Conservation (phyloP, 768 basidiomycete genomes). For the Paxillus ammoniavirescens region DNA sequence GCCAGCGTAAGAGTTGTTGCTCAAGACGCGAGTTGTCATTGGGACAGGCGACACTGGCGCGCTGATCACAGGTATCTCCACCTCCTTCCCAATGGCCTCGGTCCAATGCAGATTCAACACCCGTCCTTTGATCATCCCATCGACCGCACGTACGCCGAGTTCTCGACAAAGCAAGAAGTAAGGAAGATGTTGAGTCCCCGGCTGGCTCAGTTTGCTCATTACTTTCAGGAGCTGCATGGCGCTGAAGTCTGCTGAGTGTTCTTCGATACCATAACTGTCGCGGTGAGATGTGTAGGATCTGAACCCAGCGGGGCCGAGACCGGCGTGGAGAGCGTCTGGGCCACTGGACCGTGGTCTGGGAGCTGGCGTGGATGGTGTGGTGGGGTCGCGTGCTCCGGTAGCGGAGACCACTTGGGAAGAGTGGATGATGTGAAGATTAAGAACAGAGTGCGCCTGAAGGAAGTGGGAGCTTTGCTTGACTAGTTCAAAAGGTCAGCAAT, state of each 20-base stretch:
- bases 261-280: constrained; percentile 32
- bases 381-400: constrained; percentile 31
- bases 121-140: constrained; percentile 79
- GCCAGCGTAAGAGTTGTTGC: constrained; percentile 25
- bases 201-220: constrained; percentile 73
- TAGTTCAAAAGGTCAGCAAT: constrained; percentile 27
- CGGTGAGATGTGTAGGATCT: constrained; percentile 45
- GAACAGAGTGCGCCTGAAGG: constrained; percentile 78
- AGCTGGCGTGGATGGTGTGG: constrained; percentile 30
- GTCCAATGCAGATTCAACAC: constrained; percentile 79
- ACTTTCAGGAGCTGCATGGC: constrained; percentile 79
- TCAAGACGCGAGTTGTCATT: constrained; percentile 27
- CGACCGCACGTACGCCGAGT: constrained; percentile 79
- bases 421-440: constrained; percentile 87
- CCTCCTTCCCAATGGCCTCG: constrained; percentile 61
- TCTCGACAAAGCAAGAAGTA: constrained; percentile 84
- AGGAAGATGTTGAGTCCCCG: constrained; percentile 59
- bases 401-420: constrained; percentile 58
- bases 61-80: constrained; percentile 27
- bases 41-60: constrained; percentile 26
- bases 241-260: constrained; percentile 65
- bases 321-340: constrained; percentile 54
- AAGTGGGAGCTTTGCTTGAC: constrained; percentile 82
- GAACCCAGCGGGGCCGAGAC: constrained; percentile 60
- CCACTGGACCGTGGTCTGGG: constrained; percentile 35